Conservation (phyloP, 306 rosid genomes). For the Canavalia ensiformis region DNA sequence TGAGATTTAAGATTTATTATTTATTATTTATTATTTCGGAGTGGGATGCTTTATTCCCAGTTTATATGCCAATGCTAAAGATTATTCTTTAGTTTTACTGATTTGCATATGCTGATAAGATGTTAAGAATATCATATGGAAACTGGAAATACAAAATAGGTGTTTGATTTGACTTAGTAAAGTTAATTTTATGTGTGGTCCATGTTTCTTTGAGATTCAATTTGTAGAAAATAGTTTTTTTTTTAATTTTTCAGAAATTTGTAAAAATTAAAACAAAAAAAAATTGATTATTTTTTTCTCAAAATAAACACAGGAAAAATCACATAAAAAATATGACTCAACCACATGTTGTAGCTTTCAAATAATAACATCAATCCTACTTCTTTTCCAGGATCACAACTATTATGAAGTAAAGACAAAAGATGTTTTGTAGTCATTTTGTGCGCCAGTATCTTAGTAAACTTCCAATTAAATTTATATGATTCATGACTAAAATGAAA, state of each 20-base stretch:
- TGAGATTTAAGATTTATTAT: neutral
- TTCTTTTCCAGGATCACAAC: neutral
- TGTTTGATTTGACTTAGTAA: neutral
- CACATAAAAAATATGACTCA: neutral
- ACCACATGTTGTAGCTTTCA: neutral
- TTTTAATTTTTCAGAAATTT: neutral
- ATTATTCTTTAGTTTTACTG: neutral
- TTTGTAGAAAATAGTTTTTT: neutral
- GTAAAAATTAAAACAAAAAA: neutral
- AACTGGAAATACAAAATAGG: neutral
- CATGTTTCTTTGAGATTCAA: neutral
- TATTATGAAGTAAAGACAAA: neutral
- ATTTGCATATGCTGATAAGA: neutral
- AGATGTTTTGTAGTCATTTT: neutral
- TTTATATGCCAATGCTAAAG: slow-evolving; percentile 4
- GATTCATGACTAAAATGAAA: too few species aligned
- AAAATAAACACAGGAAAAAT: neutral
- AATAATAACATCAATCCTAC: neutral
- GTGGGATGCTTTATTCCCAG: slow-evolving; percentile 4
- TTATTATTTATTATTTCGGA: neutral
- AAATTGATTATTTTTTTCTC: neutral
- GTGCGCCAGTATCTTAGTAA: too few species aligned
- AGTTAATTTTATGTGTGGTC: neutral
- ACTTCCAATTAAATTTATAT: too few species aligned
- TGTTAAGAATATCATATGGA: neutral